Conservation (phyloP, 371 early-diverging fungal genomes). For the Saksenaea oblongispora region DNA sequence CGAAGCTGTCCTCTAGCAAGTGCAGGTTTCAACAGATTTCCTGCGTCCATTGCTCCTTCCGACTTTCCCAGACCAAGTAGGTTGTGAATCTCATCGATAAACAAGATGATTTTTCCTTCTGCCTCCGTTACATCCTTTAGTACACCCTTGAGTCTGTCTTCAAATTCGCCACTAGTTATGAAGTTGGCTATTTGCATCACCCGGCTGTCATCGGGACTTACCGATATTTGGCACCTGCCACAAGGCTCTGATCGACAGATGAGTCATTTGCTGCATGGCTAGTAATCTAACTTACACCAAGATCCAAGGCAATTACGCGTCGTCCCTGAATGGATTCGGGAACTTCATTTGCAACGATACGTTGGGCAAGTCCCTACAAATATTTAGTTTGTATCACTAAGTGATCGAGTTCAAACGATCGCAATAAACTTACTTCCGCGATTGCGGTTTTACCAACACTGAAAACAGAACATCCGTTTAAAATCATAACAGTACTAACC, state of each 20-base stretch:
- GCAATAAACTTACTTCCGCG: slow-evolving; percentile 35
- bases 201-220: slow-evolving; percentile 11
- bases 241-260: slow-evolving; percentile 49
- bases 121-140: slow-evolving; percentile 73
- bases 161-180: slow-evolving; percentile 75
- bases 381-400: too few species aligned
- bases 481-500: neutral
- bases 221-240: slow-evolving; percentile 83
- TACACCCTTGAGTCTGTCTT: slow-evolving; percentile 79
- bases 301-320: slow-evolving; percentile 76
- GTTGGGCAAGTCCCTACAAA: slow-evolving; percentile 74
- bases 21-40: slow-evolving; percentile 87
- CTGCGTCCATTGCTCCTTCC: slow-evolving; percentile 77
- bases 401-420: neutral
- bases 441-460: slow-evolving; percentile 66
- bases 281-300: slow-evolving; percentile 53
- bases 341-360: slow-evolving; percentile 81
- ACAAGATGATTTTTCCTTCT: slow-evolving; percentile 77
- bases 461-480: neutral
- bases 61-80: slow-evolving; percentile 80
- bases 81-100: slow-evolving; percentile 88
- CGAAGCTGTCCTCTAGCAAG: slow-evolving; percentile 80
- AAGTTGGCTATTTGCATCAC: neutral
- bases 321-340: slow-evolving; percentile 76
- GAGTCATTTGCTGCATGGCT: neutral